Base-by-base conservation (phyloP, 208 protist genomes). In the Crithidia bombi region DNA sequence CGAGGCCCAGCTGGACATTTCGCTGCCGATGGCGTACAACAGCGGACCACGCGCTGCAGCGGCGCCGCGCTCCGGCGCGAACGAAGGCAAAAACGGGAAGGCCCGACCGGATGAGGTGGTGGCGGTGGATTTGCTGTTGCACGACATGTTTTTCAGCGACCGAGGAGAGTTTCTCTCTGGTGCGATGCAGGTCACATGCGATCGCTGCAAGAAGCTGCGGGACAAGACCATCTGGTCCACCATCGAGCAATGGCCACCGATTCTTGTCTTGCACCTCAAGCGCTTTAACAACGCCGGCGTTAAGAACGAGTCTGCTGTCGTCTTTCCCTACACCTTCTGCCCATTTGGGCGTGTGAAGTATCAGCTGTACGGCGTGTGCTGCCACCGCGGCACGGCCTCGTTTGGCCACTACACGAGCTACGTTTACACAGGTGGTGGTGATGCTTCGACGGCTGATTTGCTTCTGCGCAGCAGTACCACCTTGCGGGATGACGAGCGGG, bases 341-440 rank as follows among this genome's bases (percentile, higher is more conserved):
- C 65, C 81, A 2, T 52, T 65, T 26, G 64, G 67, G 4, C 51
- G 72, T 26, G 50, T 84, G 51, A 72, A 70, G 36, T 96, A 96
- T 65, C 67, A 74, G 19, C 65, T 96, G 15, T 93, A 86, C 65
- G 87, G 72, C 23, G 85, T 96, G 7, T 76, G 83, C 52, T 93
- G 84, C 51, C 91, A 96, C 75, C 79, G 74, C 44, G 91, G 91
- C 19, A 84, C 78, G 25, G 80, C 82, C 12, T 79, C 58, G 21
- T 88, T 69, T 41, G 91, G 91, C 12, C 91, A 96, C 65, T 96
- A 96, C 79, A 93, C 83, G 14, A 83, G 75, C 65, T 96, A 91
- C 62, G 87, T 93, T 7, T 80, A 74, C 49, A 52, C 83, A 5
- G 47, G 76, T 28, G 55, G 76, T 28, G 55, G 32, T n/a, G 57